A percentile compares a stretch with the other conserved stretches of the same genome.
Evolutionary conservation across 2,329 filamentous ascomycete genomes (phyloP).

Genomic region (Acrodontium crateriforme): DNA sequence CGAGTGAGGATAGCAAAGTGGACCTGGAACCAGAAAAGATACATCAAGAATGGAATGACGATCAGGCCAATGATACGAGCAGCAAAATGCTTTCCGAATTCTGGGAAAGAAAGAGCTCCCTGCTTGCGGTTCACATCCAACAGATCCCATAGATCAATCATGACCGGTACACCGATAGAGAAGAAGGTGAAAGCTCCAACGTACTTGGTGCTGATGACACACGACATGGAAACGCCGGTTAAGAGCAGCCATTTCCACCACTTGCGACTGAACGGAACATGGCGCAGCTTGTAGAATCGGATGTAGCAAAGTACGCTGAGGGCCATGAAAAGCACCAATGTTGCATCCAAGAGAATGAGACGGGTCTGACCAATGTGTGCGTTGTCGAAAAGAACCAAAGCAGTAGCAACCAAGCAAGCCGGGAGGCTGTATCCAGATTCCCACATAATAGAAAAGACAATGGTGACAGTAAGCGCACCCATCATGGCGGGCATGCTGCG

Average conservation of each 20-base stretch:
- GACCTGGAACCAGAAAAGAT: constrained; percentile 99
- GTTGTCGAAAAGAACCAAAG: constrained; percentile 87
- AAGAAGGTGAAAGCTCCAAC: constrained; percentile 94
- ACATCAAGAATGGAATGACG: constrained; percentile 87
- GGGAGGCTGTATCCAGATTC: constrained; percentile 95
- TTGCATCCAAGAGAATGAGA: constrained; percentile 87
- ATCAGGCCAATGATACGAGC: constrained; percentile 80
- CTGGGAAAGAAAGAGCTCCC: constrained; percentile 62
- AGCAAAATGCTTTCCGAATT: constrained; percentile 79
- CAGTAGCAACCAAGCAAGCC: constrained; percentile 73
- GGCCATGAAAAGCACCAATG: constrained; percentile 89
- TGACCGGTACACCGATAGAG: constrained; percentile 85
- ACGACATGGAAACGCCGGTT: constrained; percentile 87
- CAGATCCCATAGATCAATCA: constrained; percentile 90
- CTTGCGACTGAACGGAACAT: constrained; percentile 78
- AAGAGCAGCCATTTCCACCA: constrained; percentile 99
- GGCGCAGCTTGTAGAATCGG: constrained; percentile 92
- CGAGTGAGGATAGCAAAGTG: constrained; percentile 81
- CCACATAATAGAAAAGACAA: constrained; percentile 97
- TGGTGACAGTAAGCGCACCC: constrained; percentile 84
- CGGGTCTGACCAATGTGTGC: constrained; percentile 94
- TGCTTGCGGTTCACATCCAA: constrained; percentile 75
- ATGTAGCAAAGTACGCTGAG: constrained; percentile 88
- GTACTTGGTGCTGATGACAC: constrained; percentile 97
- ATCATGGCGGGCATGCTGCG: constrained; percentile 84